Base-by-base conservation (phyloP, 768 basidiomycete species). In the Rhodosporidiobolus odoratus region DNA sequence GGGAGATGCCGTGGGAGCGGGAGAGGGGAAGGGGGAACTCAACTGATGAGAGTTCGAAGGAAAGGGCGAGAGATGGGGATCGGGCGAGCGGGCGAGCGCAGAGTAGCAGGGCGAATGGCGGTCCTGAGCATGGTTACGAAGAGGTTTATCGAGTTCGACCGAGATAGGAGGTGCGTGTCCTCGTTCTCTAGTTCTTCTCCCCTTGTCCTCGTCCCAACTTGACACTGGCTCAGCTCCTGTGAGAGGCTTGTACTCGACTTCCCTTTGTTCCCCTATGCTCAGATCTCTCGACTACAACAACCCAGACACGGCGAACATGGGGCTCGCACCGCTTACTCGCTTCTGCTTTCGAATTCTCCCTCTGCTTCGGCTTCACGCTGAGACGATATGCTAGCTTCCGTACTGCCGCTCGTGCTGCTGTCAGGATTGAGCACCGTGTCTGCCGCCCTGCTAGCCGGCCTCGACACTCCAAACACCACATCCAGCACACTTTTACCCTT, bases 31-130 rank as follows among this genome's bases (percentile, higher is more conserved):
- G 48, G 35, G 8, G 12, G 12, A 8, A 50, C 48, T 10, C 48
- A 43, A 76, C 75, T 72, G 66, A 71, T 64, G 65, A 76, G 25
- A 35, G 75, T 72, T 35, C 75, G 75, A 41, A 34, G 13, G 37
- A 65, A 41, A 9, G 54, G 48, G n/a, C 37, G 54, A 3, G 58
- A 17, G n/a, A 35, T 59, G 37, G 64, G 25, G 43, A 19, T n/a
- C 27, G 54, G 45, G 15, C 32, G 37, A 5, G 58, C 40, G 35
- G 50, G 23, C n/a, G 69, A 45, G 32, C 56, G 54, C 54, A 45
- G 35, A 5, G 63, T 25, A 32, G 45, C 45, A 9, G 64, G 56
- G 27, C 60, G 64, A 48, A 71, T 40, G 21, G 65, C 64, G n/a
- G 69, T 56, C n/a, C 69, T 45, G 47, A 71, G 27, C 69, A 71